Evolutionary conservation across 306 rosid species (phyloP).

Genomic region (Cucurbita maxima): DNA sequence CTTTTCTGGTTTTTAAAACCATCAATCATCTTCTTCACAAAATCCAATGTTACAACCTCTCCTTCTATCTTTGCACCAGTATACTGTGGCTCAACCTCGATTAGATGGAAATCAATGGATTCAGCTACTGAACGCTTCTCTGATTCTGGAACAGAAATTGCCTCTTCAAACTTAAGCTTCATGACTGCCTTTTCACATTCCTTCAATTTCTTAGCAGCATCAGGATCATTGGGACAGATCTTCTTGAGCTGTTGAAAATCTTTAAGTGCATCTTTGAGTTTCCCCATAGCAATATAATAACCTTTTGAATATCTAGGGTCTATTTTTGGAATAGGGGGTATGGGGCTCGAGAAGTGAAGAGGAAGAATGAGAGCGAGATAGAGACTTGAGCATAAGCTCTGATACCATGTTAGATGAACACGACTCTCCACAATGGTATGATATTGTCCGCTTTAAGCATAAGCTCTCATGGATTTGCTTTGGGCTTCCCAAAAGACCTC

Average conservation of each 20-base stretch:
- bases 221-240: constrained; percentile 85
- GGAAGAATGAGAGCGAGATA: too few relatives aligned
- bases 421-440: too few relatives aligned
- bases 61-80: constrained; percentile 94
- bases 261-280: constrained; percentile 89
- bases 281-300: constrained; percentile 86
- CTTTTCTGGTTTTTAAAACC: constrained; percentile 86
- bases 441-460: too few relatives aligned
- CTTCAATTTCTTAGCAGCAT: constrained; percentile 80
- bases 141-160: constrained; percentile 64
- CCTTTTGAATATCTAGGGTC: too few relatives aligned
- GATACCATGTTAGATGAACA: too few relatives aligned
- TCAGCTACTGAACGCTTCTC: constrained; percentile 61
- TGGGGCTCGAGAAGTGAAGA: too few relatives aligned
- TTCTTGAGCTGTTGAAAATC: constrained; percentile 99
- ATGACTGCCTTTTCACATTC: constrained; percentile 97
- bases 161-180: constrained; percentile 97
- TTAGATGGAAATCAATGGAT: constrained; percentile 56
- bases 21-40: constrained; percentile 90
- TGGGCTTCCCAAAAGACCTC: too few relatives aligned
- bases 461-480: too few relatives aligned
- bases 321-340: too few relatives aligned
- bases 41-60: constrained; percentile 73
- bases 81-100: constrained; percentile 89
- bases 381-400: too few relatives aligned